These are phyloP conservation scores for Cucumis cinereus DNA, from an alignment of 306 rosid genomes.

Conservation along the genomic window DNA sequence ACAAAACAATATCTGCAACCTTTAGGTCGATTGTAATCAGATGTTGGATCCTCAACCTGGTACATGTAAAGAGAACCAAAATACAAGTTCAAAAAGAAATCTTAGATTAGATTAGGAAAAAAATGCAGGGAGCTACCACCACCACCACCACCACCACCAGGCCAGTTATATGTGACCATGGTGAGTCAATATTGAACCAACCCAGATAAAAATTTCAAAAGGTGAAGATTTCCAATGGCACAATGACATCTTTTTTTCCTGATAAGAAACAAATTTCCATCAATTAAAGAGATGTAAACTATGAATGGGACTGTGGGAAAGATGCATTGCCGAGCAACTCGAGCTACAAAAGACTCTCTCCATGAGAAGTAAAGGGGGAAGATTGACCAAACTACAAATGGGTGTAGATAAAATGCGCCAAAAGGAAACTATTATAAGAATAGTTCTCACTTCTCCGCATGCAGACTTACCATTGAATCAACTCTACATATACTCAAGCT, in stretches of 20 bases:
- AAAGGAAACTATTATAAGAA: background rate
- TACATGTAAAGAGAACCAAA: slow-evolving; percentile 4
- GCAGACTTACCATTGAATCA: background rate
- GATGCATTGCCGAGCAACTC: background rate
- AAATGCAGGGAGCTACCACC: background rate
- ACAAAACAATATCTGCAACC: slow-evolving; percentile 78
- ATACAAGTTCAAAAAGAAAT: background rate
- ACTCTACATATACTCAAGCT: background rate
- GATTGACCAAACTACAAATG: background rate
- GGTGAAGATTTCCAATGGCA: background rate
- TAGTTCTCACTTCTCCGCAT: background rate
- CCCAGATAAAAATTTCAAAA: background rate
- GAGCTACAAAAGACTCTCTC: background rate
- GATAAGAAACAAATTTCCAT: background rate
- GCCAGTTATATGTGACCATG: background rate
- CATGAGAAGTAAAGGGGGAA: background rate
- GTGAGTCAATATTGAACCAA: background rate
- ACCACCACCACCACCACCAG: background rate
- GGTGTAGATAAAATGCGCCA: background rate
- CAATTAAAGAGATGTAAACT: background rate
- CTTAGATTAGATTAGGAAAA: background rate
- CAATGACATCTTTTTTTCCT: background rate
- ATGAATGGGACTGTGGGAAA: background rate
- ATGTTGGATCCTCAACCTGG: slow-evolving; percentile 37
- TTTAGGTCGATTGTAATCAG: slow-evolving; percentile 16